Conservation (phyloP, 1,284 basidiomycete genomes). For the Microbotryomycetes sp. region DNA sequence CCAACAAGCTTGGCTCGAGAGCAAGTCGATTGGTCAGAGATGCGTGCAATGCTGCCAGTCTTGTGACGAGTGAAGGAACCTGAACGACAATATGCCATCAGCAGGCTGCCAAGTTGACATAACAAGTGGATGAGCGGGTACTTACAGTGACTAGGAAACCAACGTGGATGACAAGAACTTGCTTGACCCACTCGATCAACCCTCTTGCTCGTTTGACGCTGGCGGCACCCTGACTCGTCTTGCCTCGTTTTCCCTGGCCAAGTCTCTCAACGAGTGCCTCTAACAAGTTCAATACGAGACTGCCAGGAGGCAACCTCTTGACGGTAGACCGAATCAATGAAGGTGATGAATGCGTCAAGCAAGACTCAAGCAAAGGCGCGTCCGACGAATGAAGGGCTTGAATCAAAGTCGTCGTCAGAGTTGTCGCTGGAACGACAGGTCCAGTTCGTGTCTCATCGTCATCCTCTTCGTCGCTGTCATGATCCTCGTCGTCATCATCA, state of each 20-base stretch:
- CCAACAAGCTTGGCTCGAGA: slow-evolving; percentile 37
- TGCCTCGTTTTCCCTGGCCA: slow-evolving; percentile 65
- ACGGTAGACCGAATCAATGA: slow-evolving; percentile 82
- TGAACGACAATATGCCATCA: slow-evolving; percentile 45
- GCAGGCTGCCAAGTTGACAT: slow-evolving; percentile 41
- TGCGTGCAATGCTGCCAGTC: slow-evolving; percentile 60
- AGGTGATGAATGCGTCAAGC: slow-evolving; percentile 74
- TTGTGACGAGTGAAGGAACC: slow-evolving; percentile 32
- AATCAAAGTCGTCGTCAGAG: slow-evolving; percentile 86
- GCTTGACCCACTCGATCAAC: slow-evolving; percentile 84
- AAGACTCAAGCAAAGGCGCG: slow-evolving; percentile 77
- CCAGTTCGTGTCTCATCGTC: slow-evolving; percentile 26
- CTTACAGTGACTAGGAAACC: slow-evolving; percentile 86
- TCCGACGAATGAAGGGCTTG: slow-evolving; percentile 96
- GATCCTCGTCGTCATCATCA: slow-evolving; percentile 7
- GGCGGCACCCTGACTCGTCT: slow-evolving; percentile 55
- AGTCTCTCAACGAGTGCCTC: slow-evolving; percentile 84
- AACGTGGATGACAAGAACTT: slow-evolving; percentile 78
- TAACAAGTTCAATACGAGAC: slow-evolving; percentile 74
- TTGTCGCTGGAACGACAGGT: slow-evolving; percentile 67
- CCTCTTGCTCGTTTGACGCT: slow-evolving; percentile 74
- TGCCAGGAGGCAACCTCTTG: slow-evolving; percentile 74
- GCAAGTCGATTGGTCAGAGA: slow-evolving; percentile 64
- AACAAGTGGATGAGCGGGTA: no score
- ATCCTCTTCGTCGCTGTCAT: slow-evolving; percentile 21